phyloP scores from a whole-genome alignment of 2,329 filamentous ascomycete species.

The Fusarium kyushuense region DNA sequence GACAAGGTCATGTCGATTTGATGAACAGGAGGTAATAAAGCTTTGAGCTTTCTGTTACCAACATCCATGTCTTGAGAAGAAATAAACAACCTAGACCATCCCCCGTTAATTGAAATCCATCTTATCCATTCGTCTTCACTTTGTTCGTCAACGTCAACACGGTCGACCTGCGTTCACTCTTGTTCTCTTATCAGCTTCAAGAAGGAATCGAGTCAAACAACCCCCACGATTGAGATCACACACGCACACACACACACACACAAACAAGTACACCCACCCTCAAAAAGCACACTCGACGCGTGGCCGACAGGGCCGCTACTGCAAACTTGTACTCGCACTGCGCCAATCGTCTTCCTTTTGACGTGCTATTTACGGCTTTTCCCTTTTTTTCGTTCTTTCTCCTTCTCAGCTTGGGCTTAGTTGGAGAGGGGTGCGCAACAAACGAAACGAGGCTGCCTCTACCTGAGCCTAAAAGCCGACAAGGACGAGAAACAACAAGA shows the following conservation, averaged over 20 bases:
- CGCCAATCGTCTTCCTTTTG: constrained; percentile 14
- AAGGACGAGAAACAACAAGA: constrained; percentile 8
- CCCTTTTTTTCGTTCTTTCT: background rate
- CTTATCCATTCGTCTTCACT: background rate
- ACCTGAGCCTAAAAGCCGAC: constrained; percentile 3
- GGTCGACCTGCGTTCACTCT: constrained; percentile 7
- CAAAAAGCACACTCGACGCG: constrained; percentile 5
- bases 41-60: background rate
- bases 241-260: constrained; percentile 8
- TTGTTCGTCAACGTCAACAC: background rate
- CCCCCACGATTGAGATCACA: constrained; percentile 33
- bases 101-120: background rate
- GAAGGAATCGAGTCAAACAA: background rate
- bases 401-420: constrained; percentile 21
- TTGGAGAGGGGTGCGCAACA: background rate
- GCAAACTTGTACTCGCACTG: constrained; percentile 8
- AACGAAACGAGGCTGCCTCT: constrained; percentile 23
- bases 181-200: constrained; percentile 16
- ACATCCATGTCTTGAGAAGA: background rate
- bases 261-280: constrained; percentile 8
- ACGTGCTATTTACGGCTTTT: constrained; percentile 24
- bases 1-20: constrained; percentile 6
- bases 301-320: constrained; percentile 9
- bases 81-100: constrained; percentile 2
- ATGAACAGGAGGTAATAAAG: constrained; percentile 9